These are phyloP conservation scores for Salix caprea DNA, from an alignment of 345 rosid species.

Conservation along the genomic window DNA sequence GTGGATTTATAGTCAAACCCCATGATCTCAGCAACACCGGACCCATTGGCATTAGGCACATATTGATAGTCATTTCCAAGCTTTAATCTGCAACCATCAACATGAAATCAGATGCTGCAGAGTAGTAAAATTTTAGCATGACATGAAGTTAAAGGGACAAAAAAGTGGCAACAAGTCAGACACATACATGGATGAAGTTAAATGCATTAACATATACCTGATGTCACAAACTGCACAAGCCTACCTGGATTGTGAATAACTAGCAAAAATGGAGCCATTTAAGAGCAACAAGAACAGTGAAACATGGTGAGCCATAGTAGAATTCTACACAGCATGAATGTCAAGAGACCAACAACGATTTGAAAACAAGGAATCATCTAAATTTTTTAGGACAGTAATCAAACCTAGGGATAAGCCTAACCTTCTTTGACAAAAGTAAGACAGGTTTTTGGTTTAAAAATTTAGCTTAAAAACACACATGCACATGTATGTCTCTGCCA, in stretches of 20 bases:
- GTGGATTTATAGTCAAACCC: slow-evolving; percentile 69
- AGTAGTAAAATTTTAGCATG: background rate
- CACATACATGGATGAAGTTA: background rate
- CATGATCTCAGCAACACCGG: slow-evolving; percentile 60
- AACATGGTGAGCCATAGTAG: background rate
- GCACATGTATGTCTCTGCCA: background rate
- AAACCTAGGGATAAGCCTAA: background rate
- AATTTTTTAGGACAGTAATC: background rate
- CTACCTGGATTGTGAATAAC: background rate
- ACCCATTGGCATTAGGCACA: slow-evolving; percentile 48
- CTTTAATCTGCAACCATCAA: slow-evolving; percentile 47
- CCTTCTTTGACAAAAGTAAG: background rate
- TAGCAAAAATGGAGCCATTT: background rate
- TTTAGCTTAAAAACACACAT: background rate
- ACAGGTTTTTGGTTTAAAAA: background rate
- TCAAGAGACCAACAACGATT: background rate
- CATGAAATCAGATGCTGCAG: background rate
- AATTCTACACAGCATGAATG: background rate
- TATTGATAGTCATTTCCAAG: slow-evolving; percentile 51
- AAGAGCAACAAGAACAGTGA: background rate
- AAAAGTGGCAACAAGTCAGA: background rate
- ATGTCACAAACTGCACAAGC: background rate
- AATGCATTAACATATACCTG: background rate
- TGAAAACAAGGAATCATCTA: background rate
- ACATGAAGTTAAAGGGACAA: background rate